Conservation (phyloP, 225 moss, liverwort and hornwort genomes). For the Marchantia paleacea region DNA sequence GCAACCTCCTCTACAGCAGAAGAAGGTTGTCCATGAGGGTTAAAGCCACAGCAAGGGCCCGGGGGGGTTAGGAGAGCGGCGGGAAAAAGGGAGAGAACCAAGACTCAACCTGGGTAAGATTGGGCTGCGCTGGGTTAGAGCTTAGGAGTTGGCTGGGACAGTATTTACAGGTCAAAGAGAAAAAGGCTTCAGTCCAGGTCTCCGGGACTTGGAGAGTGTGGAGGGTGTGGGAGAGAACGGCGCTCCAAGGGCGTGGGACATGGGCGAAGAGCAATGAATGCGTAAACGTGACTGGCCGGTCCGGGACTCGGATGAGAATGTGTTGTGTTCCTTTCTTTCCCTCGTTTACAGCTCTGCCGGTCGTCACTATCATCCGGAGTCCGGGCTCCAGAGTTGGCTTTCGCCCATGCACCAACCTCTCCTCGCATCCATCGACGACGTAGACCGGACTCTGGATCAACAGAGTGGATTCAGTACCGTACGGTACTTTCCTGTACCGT, state of each 20-base stretch:
- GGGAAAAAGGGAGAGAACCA: too few relatives aligned
- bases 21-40: too few relatives aligned
- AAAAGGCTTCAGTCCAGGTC: neutral
- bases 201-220: neutral
- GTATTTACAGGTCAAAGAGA: neutral
- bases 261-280: neutral
- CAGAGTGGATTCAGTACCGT: too few relatives aligned
- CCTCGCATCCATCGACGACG: too few relatives aligned
- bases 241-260: constrained; percentile 13
- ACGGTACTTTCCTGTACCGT: neutral
- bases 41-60: too few relatives aligned
- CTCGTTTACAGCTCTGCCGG: neutral
- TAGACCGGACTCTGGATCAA: too few relatives aligned
- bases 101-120: neutral
- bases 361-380: neutral
- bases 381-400: too few relatives aligned
- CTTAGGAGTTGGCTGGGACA: too few relatives aligned
- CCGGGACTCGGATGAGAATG: neutral
- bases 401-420: too few relatives aligned
- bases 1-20: too few relatives aligned
- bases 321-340: neutral
- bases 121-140: neutral
- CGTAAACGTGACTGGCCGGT: neutral
- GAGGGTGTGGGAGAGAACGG: neutral
- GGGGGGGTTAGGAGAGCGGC: too few relatives aligned